These are phyloP conservation scores for Daldinia loculata DNA, from an alignment of 495 filamentous ascomycete species.

Conservation along the genomic window DNA sequence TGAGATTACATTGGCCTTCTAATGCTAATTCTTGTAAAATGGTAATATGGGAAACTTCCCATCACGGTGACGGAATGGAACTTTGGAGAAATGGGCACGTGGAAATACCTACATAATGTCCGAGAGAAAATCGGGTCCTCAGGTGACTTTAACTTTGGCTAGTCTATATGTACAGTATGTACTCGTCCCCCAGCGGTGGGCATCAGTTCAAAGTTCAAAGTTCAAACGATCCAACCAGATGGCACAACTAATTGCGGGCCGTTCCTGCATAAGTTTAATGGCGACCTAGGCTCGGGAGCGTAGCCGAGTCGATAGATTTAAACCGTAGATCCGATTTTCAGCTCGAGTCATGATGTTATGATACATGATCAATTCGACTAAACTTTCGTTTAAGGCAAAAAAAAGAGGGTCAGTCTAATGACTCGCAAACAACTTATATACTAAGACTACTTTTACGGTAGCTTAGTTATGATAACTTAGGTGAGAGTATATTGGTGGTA, in stretches of 20 bases:
- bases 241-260: constrained; percentile 41
- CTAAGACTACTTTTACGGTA: constrained; percentile 1
- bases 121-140: constrained; percentile 8
- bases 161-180: background rate
- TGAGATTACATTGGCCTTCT: constrained; percentile 14
- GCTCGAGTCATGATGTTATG: constrained; percentile 37
- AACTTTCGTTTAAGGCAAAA: background rate
- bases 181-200: constrained; percentile 7
- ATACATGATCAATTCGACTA: constrained; percentile 17
- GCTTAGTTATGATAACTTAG: background rate
- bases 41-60: constrained; percentile 5
- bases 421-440: constrained; percentile 11
- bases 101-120: background rate
- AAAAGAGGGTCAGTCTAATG: background rate
- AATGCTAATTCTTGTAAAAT: constrained; percentile 10
- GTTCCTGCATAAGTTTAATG: constrained; percentile 41
- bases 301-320: constrained; percentile 36
- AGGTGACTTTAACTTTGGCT: constrained; percentile 2
- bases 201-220: constrained; percentile 6
- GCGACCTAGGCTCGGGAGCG: constrained; percentile 20
- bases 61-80: constrained; percentile 19
- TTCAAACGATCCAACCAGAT: constrained; percentile 32
- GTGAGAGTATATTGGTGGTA: background rate
- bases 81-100: constrained; percentile 10
- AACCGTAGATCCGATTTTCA: constrained; percentile 38